phyloP scores from a whole-genome alignment of 495 filamentous ascomycete species.

The Penicillium roqueforti region DNA sequence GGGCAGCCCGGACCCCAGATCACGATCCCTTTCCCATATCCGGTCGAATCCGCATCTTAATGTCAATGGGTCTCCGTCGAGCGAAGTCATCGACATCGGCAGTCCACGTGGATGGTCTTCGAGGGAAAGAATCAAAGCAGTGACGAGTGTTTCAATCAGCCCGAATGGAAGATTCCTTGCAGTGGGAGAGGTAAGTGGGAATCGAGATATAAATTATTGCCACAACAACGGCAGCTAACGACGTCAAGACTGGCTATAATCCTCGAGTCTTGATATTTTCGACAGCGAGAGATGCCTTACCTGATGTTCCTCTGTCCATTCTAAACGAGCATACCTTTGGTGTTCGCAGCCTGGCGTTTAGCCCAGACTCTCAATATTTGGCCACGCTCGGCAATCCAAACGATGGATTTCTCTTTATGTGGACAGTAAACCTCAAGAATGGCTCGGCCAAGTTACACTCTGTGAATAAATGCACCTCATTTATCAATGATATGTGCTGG shows the following conservation, averaged over 20 bases:
- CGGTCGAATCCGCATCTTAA: constrained; percentile 29
- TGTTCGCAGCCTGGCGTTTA: constrained; percentile 84
- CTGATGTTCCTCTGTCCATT: constrained; percentile 78
- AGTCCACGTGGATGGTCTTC: constrained; percentile 73
- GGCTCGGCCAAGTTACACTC: constrained; percentile 83
- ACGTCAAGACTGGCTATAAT: constrained; percentile 72
- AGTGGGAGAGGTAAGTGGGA: constrained; percentile 71
- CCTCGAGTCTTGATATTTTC: constrained; percentile 89
- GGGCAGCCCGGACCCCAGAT: constrained; percentile 40
- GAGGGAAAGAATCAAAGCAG: constrained; percentile 87
- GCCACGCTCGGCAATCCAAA: constrained; percentile 84
- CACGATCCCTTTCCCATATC: constrained; percentile 30
- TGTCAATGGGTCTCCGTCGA: constrained; percentile 34
- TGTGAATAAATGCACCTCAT: constrained; percentile 89
- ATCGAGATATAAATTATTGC: constrained; percentile 1
- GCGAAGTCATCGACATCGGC: constrained; percentile 56
- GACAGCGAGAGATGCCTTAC: constrained; percentile 65
- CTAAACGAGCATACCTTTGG: constrained; percentile 88
- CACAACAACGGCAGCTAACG: constrained; percentile 15
- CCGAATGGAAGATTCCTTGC: constrained; percentile 85
- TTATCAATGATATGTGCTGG: constrained; percentile 81
- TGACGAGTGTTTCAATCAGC: constrained; percentile 89
- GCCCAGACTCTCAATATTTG: constrained; percentile 77
- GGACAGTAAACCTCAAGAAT: constrained; percentile 77
- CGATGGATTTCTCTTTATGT: constrained; percentile 92